These are phyloP conservation scores for Ettlia oleoabundans DNA, from an alignment of 139 green algal species.

Conservation along the genomic window DNA sequence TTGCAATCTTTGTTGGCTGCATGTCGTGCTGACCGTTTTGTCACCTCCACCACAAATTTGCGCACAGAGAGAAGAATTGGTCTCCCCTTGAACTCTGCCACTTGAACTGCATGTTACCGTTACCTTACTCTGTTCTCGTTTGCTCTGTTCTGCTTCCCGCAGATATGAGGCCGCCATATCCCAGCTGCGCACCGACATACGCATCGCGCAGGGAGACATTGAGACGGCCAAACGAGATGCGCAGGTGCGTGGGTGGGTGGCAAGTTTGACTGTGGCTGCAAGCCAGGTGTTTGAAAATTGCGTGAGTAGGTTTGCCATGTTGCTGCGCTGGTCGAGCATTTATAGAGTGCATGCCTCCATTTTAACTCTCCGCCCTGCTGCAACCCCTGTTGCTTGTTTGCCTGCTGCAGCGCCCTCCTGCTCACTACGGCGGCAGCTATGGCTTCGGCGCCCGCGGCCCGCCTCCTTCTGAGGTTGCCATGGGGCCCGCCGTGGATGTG, in stretches of 20 bases:
- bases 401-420: constrained; percentile 23
- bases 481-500: constrained; percentile 10
- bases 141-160: background rate
- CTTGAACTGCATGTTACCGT: background rate
- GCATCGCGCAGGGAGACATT: constrained; percentile 17
- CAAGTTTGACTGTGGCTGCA: background rate
- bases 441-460: background rate
- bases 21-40: no score
- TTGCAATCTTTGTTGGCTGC: no score
- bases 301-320: no score
- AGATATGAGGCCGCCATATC: constrained; percentile 48
- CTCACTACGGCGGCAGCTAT: background rate
- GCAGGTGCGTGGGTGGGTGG: no score
- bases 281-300: background rate
- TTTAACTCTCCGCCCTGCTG: background rate
- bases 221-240: constrained; percentile 9
- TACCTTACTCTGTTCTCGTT: background rate
- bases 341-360: no score
- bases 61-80: no score
- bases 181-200: constrained; percentile 37
- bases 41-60: no score
- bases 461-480: background rate
- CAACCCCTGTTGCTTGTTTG: background rate
- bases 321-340: no score
- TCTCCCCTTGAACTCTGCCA: no score